These are phyloP conservation scores for Tephrocybe sp. DNA, from an alignment of 768 basidiomycete species.

Conservation along the genomic window DNA sequence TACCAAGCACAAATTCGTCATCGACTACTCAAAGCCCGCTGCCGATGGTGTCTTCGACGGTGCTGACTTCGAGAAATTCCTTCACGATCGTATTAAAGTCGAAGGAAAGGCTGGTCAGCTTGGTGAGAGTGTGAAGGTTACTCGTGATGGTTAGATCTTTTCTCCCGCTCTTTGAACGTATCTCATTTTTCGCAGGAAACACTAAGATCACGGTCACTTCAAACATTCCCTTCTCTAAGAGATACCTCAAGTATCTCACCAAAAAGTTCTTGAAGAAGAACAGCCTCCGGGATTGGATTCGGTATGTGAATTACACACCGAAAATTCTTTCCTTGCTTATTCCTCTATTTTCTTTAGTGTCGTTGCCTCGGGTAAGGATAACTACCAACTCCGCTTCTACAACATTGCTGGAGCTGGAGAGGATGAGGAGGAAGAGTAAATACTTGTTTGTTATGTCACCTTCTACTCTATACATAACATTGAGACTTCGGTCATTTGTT, in stretches of 20 bases:
- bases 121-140: constrained; percentile 84
- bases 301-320: constrained; percentile 37
- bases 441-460: neutral
- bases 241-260: constrained; percentile 97
- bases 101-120: constrained; percentile 91
- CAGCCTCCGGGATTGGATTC: constrained; percentile 93
- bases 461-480: neutral
- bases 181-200: constrained; percentile 46
- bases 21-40: constrained; percentile 86
- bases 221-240: constrained; percentile 90
- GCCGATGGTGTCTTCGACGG: constrained; percentile 52
- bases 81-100: constrained; percentile 93
- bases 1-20: constrained; percentile 72
- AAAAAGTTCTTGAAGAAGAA: constrained; percentile 99
- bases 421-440: constrained; percentile 29
- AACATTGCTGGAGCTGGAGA: constrained; percentile 58
- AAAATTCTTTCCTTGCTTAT: neutral
- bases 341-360: constrained; percentile 49
- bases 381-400: constrained; percentile 94
- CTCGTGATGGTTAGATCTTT: constrained; percentile 69
- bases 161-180: neutral
- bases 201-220: constrained; percentile 84
- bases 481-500: too few species aligned
- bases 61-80: constrained; percentile 76
- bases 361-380: constrained; percentile 90